Percentiles rank a stretch among this genome's conserved stretches.
These are phyloP conservation scores for Schwanniomyces pseudopolymorphus DNA, from an alignment of 805 yeast genomes.

Conservation along the genomic window DNA sequence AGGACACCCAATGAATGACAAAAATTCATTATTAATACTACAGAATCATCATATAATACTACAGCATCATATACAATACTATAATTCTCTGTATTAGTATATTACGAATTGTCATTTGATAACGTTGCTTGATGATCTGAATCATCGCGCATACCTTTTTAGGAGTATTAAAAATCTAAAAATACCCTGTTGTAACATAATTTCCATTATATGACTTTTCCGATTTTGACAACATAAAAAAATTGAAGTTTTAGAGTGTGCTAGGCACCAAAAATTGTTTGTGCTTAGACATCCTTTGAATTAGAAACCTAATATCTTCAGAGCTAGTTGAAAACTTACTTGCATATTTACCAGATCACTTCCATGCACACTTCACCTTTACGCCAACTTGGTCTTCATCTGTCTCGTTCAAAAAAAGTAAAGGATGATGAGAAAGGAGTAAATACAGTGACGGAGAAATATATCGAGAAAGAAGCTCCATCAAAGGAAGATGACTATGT, in stretches of 20 bases:
- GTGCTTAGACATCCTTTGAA: too few species aligned
- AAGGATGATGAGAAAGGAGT: neutral
- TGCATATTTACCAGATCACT: too few species aligned
- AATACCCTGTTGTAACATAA: neutral
- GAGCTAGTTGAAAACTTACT: too few species aligned
- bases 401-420: conserved; percentile 12
- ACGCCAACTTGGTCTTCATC: conserved; percentile 20
- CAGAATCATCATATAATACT: too few species aligned
- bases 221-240: too few species aligned
- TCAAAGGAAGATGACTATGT: neutral
- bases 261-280: too few species aligned
- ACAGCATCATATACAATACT: too few species aligned
- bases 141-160: neutral
- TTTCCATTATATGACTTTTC: neutral
- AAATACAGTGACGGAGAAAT: neutral
- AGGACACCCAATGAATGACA: too few species aligned
- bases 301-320: too few species aligned
- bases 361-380: conserved; percentile 21
- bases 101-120: neutral
- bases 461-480: neutral
- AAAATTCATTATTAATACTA: too few species aligned
- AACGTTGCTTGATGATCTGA: neutral
- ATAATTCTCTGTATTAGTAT: too few species aligned
- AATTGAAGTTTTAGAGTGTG: too few species aligned
- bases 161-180: neutral